A percentile compares a stretch with the other conserved stretches of the same genome.
phyloP scores from a whole-genome alignment of 139 green algal species.

The Chlamydomonas incerta region DNA sequence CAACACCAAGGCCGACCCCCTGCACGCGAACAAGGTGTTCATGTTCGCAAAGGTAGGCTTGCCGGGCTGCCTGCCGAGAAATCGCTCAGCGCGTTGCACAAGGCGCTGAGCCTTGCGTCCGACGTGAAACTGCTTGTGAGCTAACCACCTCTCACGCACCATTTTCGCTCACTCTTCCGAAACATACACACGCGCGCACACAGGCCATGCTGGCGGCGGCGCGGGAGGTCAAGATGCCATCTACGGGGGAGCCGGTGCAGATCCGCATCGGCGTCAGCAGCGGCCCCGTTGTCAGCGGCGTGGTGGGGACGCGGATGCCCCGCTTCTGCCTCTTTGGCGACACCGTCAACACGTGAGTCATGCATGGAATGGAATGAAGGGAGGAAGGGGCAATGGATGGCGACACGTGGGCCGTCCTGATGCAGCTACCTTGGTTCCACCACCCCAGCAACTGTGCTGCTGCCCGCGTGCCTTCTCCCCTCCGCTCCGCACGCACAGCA shows the following conservation, averaged over 20 bases:
- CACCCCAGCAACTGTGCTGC: too few species aligned
- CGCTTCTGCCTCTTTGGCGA: constrained; percentile 62
- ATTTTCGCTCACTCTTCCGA: too few species aligned
- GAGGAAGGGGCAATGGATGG: too few species aligned
- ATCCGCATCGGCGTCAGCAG: constrained; percentile 31
- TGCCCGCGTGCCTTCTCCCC: neutral
- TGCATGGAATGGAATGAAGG: neutral
- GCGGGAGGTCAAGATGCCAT: constrained; percentile 8
- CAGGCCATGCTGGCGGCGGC: constrained; percentile 32
- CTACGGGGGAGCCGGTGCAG: constrained; percentile 5
- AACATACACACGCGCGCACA: neutral
- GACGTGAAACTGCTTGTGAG: too few species aligned
- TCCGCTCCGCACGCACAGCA: neutral
- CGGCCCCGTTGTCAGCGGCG: constrained; percentile 41
- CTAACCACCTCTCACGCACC: too few species aligned
- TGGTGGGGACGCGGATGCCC: constrained; percentile 52
- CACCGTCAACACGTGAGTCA: constrained; percentile 51
- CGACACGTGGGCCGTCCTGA: too few species aligned
- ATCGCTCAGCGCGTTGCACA: too few species aligned
- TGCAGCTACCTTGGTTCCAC: too few species aligned
- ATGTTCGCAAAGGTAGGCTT: neutral
- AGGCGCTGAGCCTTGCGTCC: too few species aligned
- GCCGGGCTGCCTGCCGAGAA: too few species aligned
- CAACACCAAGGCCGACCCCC: neutral
- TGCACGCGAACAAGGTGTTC: neutral